A percentile compares a stretch with the other conserved stretches of the same genome.
Evolutionary conservation across 306 rosid species (phyloP).

Genomic region (Calophaca sinica): DNA sequence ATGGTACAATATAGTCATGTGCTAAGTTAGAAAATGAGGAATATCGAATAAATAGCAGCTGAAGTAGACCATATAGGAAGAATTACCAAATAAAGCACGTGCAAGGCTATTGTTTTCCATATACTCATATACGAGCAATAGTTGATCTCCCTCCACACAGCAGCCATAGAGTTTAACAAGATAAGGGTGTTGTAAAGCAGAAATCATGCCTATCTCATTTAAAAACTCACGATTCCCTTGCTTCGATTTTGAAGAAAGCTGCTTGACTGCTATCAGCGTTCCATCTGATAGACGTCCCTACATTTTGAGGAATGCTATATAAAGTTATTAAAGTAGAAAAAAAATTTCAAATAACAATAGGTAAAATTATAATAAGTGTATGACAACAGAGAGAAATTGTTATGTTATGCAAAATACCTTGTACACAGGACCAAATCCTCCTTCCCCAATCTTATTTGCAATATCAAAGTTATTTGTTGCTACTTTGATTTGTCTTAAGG

Average conservation of each 20-base stretch:
- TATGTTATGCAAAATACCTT: slow-evolving; percentile 52
- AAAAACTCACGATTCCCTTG: slow-evolving; percentile 74
- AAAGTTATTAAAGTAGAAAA: neutral
- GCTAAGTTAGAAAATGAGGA: neutral
- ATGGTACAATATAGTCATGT: neutral
- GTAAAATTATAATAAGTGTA: neutral
- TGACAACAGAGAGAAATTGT: slow-evolving; percentile 3
- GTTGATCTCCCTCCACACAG: slow-evolving; percentile 63
- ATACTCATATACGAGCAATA: slow-evolving; percentile 63
- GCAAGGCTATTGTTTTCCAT: slow-evolving; percentile 71
- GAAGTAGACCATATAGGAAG: neutral
- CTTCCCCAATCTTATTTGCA: slow-evolving; percentile 73
- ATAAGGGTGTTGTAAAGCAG: slow-evolving; percentile 64
- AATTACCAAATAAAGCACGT: slow-evolving; percentile 63
- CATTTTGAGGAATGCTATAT: slow-evolving; percentile 24
- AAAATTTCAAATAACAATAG: neutral
- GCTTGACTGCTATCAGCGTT: slow-evolving; percentile 63
- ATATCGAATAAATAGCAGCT: neutral
- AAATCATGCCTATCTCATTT: slow-evolving; percentile 71
- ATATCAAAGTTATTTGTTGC: slow-evolving; percentile 67
- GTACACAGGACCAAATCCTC: slow-evolving; percentile 76
- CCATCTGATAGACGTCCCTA: slow-evolving; percentile 63
- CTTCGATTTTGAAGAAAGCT: slow-evolving; percentile 63
- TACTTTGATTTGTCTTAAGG: slow-evolving; percentile 60
- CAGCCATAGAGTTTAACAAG: slow-evolving; percentile 73